phyloP scores from a whole-genome alignment of 352 stramenopile genomes.

The Pythium diclinum region DNA sequence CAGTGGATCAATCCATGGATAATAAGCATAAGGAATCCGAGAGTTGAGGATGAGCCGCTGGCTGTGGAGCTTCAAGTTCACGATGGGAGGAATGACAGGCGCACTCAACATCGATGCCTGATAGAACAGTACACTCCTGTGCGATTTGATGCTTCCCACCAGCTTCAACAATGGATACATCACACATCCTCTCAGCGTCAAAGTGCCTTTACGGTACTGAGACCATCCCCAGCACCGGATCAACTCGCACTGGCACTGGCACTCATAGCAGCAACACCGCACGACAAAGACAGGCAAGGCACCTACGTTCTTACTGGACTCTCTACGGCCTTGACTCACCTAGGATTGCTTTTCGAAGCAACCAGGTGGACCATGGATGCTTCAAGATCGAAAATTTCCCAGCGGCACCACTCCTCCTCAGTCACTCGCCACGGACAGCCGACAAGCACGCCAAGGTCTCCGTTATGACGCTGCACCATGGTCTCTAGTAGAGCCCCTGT shows the following conservation, averaged over 20 bases:
- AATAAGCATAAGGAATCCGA: too few relatives aligned
- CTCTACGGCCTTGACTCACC: not conserved
- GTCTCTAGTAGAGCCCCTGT: not conserved
- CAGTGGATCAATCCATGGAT: not conserved
- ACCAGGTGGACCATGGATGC: not conserved
- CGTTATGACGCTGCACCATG: not conserved
- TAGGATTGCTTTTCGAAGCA: not conserved
- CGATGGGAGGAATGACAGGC: not conserved
- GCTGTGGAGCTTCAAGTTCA: not conserved
- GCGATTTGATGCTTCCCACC: not conserved
- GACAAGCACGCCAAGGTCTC: not conserved
- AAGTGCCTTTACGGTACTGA: not conserved
- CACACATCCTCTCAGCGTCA: not conserved
- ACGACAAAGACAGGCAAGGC: not conserved
- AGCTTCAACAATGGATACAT: not conserved
- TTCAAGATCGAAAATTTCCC: constrained; percentile 3
- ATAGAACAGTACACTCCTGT: not conserved
- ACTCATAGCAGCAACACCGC: not conserved
- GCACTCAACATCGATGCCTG: not conserved
- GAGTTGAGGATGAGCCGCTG: too few relatives aligned
- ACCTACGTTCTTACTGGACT: not conserved
- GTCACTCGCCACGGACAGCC: not conserved
- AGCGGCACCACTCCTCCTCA: not conserved
- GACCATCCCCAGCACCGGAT: not conserved
- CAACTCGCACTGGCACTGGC: not conserved